Base-by-base conservation (phyloP, 2,329 filamentous ascomycete genomes). In the Clonostachys chloroleuca region DNA sequence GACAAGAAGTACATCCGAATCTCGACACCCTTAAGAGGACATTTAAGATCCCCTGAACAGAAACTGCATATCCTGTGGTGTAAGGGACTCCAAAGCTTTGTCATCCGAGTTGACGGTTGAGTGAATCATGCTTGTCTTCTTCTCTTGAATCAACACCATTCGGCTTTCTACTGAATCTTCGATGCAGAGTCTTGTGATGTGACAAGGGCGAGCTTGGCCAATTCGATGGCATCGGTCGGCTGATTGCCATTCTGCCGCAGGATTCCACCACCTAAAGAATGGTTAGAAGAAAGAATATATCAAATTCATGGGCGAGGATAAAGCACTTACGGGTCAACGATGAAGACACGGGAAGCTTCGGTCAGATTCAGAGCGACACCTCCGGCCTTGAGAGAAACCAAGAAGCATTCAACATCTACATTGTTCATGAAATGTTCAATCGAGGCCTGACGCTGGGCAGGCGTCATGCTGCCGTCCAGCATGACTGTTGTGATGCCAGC, bases 221-320 rank as follows among this genome's bases (percentile, higher is more conserved):
- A 97, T 99, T 47, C 94, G 91, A 68, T 97, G 94, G 61, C 87
- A 91, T 54, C 89, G 81, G 64, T 99, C 94, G 4, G 94, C 94
- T 51, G 88, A 94, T 69, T 99, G 94, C 94, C 94, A 99, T 70
- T 99, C 94, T 0, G 92, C 92, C n/a, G 92, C 92, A n/a, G 94
- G 94, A 57, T 97, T 97, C 94, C 94, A 99, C 94, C 94, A 97
- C 56, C 87, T 91, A 55, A n/a, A 35, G 51, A 34, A 49, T 24
- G 5, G 45, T 70, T 50, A 65, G 55, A 30, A 45, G 8, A 4
- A 4, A 39, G 17, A 30, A 51, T 18, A n/a, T 41, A 16, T 53
- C 53, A 40, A 51, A 43, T 16, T 24, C 2, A 12, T 40, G 0
- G 13, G 12, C 36, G 5, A 45, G 35, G 13, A 13, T 40, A 34